These are phyloP conservation scores for Solanum sejunctum DNA, from an alignment of 257 asterid genomes.

Conservation along the genomic window DNA sequence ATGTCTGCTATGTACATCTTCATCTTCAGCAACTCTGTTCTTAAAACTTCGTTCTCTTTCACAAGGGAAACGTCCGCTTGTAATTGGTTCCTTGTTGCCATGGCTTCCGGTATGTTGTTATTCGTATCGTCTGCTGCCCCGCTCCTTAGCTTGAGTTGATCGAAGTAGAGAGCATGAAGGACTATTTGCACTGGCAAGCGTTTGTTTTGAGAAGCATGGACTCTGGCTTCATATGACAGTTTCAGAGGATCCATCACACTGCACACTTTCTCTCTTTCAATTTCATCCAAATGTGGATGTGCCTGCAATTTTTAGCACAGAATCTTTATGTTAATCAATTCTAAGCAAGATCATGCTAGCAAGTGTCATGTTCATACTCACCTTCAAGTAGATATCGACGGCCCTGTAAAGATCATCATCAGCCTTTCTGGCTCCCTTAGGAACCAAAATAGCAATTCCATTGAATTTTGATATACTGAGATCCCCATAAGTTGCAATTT, in stretches of 20 bases:
- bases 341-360: too few species aligned
- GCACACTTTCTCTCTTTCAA: slow-evolving; percentile 85
- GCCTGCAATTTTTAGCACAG: slow-evolving; percentile 29
- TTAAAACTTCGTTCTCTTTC: slow-evolving; percentile 70
- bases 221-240: slow-evolving; percentile 78
- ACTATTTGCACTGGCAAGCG: slow-evolving; percentile 87
- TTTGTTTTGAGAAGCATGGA: slow-evolving; percentile 93
- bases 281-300: slow-evolving; percentile 80
- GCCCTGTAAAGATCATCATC: slow-evolving; percentile 95
- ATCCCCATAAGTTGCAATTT: slow-evolving; percentile 58
- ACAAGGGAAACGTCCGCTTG: slow-evolving; percentile 58
- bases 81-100: slow-evolving; percentile 44
- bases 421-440: slow-evolving; percentile 60
- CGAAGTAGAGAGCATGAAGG: slow-evolving; percentile 84
- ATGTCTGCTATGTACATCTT: slow-evolving; percentile 67
- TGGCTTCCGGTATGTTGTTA: slow-evolving; percentile 23
- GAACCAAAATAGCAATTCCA: slow-evolving; percentile 76
- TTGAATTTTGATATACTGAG: slow-evolving; percentile 70
- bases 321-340: neutral
- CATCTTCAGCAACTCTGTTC: slow-evolving; percentile 80
- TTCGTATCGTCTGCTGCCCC: slow-evolving; percentile 29
- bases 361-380: neutral
- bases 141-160: slow-evolving; percentile 69
- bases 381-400: slow-evolving; percentile 82
- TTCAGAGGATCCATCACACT: slow-evolving; percentile 88